Evolutionary conservation across 495 filamentous ascomycete species (phyloP), one percentile per base, ranked within the genome.

Genomic region (Pyronema domesticum): DNA sequence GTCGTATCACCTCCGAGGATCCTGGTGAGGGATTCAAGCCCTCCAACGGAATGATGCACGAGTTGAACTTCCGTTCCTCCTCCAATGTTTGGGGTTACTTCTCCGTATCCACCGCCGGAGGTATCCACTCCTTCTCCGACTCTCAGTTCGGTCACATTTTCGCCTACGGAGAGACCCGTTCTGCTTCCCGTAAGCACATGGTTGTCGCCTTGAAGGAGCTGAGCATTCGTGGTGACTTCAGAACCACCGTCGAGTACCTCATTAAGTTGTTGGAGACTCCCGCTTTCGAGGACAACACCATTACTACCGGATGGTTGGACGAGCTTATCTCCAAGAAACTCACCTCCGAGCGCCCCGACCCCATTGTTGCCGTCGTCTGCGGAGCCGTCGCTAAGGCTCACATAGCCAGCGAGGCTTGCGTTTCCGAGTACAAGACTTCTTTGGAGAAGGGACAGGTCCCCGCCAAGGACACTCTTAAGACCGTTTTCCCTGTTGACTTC

Each of bases 41-140:
- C 52, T 99, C 91, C 17, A 89, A 87, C 65, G 91, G 91, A 79
- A 94, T 86, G 56, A 91, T 99, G 81, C 91, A 95, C 72, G 91
- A 99, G 66, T 74, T 99, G 61, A 99, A 99, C 74, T 99, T 99
- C 81, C 78, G 91, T 56, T 87, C 81, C 73, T 95, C 89, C 61
- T 95, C 91, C 44, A 99, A 99, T 63, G 91, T 95, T 39, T 99
- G 91, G 91, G 91, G 91, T 75, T 99, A 99, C 71, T 99, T 99
- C 80, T 99, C 91, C 35, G 91, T 99, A 68, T 85, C 91, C 71
- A 88, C 88, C 14, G 79, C 86, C 39, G 87, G 87, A 73, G 86
- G 88, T 70, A 99, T 99, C 59, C 91, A 99, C 79, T 94, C 84
- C 67, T 99, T 94, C 75, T 95, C 91, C 3, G 91, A 99, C 76